A percentile compares a stretch with the other conserved stretches of the same genome.
phyloP scores from a whole-genome alignment of 805 yeast genomes.

The Cyberlindnera xishuangbannaensis region DNA sequence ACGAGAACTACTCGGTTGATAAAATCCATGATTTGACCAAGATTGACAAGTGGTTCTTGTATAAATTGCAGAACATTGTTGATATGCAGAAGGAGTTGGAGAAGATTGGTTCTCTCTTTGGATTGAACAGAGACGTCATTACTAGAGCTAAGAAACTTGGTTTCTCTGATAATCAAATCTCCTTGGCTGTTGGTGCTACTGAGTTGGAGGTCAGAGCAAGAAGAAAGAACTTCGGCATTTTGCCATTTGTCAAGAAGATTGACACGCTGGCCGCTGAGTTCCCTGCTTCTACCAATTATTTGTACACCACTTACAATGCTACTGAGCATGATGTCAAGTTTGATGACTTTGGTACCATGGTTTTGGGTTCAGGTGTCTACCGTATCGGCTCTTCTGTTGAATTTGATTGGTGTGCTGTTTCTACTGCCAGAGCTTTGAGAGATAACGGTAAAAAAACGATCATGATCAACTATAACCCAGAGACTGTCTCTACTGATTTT shows the following conservation, averaged over 20 bases:
- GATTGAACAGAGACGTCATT: slow-evolving; percentile 64
- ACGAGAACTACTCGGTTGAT: slow-evolving; percentile 88
- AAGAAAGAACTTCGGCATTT: slow-evolving; percentile 73
- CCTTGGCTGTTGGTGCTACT: slow-evolving; percentile 58
- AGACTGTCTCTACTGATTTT: slow-evolving; percentile 96
- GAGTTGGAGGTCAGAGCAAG: slow-evolving; percentile 80
- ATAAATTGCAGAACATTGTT: slow-evolving; percentile 90
- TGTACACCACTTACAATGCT: slow-evolving; percentile 95
- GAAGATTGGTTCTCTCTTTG: slow-evolving; percentile 48
- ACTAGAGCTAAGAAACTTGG: slow-evolving; percentile 86
- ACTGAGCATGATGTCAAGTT: slow-evolving; percentile 76
- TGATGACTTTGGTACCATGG: slow-evolving; percentile 88
- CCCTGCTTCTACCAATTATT: slow-evolving; percentile 94
- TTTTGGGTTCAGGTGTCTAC: slow-evolving; percentile 98
- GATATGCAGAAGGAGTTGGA: slow-evolving; percentile 80
- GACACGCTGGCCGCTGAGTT: slow-evolving; percentile 98
- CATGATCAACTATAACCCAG: slow-evolving; percentile 97
- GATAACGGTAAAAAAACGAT: slow-evolving; percentile 82
- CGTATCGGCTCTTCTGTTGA: slow-evolving; percentile 98
- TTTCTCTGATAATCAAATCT: slow-evolving; percentile 92
- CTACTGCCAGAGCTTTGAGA: slow-evolving; percentile 92
- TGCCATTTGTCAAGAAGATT: slow-evolving; percentile 93
- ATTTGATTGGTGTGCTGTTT: slow-evolving; percentile 99
- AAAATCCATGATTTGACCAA: slow-evolving; percentile 86
- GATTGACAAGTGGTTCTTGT: slow-evolving; percentile 93